Evolutionary conservation across 176 grass and related monocot species (phyloP).

Genomic region (Rhynchospora tenuis): DNA sequence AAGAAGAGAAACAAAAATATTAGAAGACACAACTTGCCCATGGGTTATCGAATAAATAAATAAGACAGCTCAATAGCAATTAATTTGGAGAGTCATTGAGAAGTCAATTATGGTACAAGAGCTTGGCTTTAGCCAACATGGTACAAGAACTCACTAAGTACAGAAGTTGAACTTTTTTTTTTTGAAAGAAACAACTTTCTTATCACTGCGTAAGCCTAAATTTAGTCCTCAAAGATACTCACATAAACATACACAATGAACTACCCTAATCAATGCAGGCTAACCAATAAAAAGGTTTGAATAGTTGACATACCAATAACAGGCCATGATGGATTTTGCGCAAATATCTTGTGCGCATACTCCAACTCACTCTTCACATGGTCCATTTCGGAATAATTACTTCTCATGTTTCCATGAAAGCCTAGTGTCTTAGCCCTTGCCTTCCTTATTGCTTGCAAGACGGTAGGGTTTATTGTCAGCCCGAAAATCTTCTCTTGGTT

Average conservation of each 20-base stretch:
- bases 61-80: not conserved
- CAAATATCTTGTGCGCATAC: slow-evolving; percentile 60
- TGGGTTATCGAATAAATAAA: not conserved
- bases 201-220: not conserved
- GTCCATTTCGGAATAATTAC: slow-evolving; percentile 93
- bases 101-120: not conserved
- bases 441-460: slow-evolving; percentile 90
- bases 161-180: not conserved
- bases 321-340: slow-evolving; percentile 72
- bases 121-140: not conserved
- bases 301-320: slow-evolving; percentile 58
- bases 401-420: slow-evolving; percentile 44
- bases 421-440: slow-evolving; percentile 77
- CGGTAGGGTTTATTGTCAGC: slow-evolving; percentile 62
- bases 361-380: slow-evolving; percentile 65
- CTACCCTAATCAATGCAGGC: not conserved
- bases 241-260: not conserved
- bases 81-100: not conserved
- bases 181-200: not conserved
- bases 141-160: not conserved
- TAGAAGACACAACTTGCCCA: not conserved
- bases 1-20: slow-evolving; percentile 8
- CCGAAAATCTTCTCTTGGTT: slow-evolving; percentile 81
- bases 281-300: not conserved
- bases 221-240: not conserved